These are phyloP conservation scores for Iberis pinnata DNA, from an alignment of 345 rosid genomes.

Conservation along the genomic window DNA sequence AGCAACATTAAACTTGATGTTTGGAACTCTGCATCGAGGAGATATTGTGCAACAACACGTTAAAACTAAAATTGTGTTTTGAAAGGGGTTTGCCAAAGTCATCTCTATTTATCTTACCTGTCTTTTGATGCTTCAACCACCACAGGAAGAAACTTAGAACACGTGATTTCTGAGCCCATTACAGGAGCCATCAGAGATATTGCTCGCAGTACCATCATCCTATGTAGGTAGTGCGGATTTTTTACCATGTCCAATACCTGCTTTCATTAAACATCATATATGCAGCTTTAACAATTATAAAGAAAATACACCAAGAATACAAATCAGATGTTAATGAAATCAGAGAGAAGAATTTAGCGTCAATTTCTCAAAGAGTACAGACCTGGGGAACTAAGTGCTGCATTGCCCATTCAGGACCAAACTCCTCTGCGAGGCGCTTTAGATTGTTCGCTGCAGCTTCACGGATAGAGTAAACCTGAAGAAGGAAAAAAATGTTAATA, in stretches of 20 bases:
- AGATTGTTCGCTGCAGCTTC: constrained; percentile 82
- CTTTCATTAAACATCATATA: background rate
- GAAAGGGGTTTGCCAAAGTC: background rate
- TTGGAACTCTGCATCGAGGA: constrained; percentile 65
- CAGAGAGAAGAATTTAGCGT: too few relatives aligned
- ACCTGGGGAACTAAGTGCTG: constrained; percentile 82
- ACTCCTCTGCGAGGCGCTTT: constrained; percentile 86
- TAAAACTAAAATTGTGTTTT: background rate
- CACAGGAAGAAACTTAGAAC: constrained; percentile 74
- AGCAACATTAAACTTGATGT: constrained; percentile 91
- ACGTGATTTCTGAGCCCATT: constrained; percentile 81
- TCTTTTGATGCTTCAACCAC: constrained; percentile 75
- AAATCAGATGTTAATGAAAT: too few relatives aligned
- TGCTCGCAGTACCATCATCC: constrained; percentile 88
- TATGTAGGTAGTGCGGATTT: constrained; percentile 76
- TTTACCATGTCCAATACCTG: constrained; percentile 80
- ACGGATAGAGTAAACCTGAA: constrained; percentile 74
- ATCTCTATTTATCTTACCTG: constrained; percentile 37
- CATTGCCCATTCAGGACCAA: constrained; percentile 89
- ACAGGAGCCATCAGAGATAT: constrained; percentile 85
- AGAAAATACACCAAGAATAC: background rate
- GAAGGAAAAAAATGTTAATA: constrained; percentile 9
- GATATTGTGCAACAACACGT: constrained; percentile 2
- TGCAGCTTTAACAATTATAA: background rate
- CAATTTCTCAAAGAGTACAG: constrained; percentile 9